Evolutionary conservation across 768 basidiomycete species (phyloP).

Genomic region (Amanita phalloides): DNA sequence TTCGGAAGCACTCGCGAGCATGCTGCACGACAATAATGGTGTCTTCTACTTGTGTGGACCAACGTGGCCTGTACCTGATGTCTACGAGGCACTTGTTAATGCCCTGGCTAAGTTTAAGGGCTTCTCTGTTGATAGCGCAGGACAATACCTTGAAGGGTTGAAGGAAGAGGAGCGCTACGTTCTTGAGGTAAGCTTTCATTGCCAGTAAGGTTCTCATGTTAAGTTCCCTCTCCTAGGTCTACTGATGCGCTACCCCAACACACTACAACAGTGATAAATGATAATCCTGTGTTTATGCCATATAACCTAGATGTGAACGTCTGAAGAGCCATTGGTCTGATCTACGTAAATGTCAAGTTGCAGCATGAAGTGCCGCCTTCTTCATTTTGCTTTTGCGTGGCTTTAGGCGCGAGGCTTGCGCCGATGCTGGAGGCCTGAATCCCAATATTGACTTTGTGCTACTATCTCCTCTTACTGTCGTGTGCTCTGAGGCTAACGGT

Average conservation of each 20-base stretch:
- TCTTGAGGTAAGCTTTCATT: conserved; percentile 56
- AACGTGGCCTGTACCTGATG: conserved; percentile 99
- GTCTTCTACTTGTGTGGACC: conserved; percentile 97
- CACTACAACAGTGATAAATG: not conserved
- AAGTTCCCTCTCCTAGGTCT: not conserved
- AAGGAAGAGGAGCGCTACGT: conserved; percentile 99
- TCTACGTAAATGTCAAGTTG: not conserved
- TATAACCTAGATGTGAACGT: not conserved
- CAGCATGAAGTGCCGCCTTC: conserved; percentile 27
- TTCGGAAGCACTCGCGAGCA: conserved; percentile 59
- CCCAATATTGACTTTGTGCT: conserved; percentile 30
- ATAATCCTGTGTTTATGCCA: not conserved
- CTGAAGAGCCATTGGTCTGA: not conserved
- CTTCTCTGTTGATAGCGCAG: conserved; percentile 53
- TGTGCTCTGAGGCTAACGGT: conserved; percentile 6
- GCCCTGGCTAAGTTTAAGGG: conserved; percentile 68
- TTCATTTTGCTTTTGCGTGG: conserved; percentile 31
- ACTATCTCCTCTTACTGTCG: conserved; percentile 12
- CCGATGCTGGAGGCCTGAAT: conserved; percentile 33
- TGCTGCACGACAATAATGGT: conserved; percentile 64
- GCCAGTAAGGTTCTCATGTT: not conserved
- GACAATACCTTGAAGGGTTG: conserved; percentile 73
- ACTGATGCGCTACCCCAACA: not conserved
- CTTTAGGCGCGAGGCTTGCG: conserved; percentile 22
- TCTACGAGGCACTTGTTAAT: conserved; percentile 84